Conservation (phyloP, 2,329 filamentous ascomycete species). For the Bipolaris zeicola region DNA sequence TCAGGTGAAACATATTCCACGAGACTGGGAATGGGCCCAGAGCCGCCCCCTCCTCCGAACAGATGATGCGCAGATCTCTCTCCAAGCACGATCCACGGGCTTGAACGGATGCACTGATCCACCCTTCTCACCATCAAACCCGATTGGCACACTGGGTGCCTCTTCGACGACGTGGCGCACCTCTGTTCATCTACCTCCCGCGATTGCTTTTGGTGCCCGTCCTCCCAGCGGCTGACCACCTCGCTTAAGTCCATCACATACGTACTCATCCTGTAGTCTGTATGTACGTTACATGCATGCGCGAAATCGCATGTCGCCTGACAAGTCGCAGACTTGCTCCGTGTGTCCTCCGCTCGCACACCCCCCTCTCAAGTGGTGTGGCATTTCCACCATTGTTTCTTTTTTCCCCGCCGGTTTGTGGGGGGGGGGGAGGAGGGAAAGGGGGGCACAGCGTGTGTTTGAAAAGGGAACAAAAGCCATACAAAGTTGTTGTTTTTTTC, state of each 20-base stretch:
- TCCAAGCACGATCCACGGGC: conserved; percentile 13
- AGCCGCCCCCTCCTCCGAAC: conserved; percentile 2
- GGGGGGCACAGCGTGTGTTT: no score
- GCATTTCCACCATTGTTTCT: neutral
- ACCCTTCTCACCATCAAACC: conserved; percentile 1
- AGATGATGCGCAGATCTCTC: conserved; percentile 23
- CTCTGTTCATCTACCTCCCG: conserved; percentile 7
- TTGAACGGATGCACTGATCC: conserved; percentile 17
- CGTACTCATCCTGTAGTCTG: neutral
- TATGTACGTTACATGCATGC: neutral
- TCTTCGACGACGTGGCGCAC: conserved; percentile 7
- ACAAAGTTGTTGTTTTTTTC: neutral
- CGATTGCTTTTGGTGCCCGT: conserved; percentile 17
- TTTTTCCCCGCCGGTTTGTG: conserved; percentile 6
- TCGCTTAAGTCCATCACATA: conserved; percentile 20
- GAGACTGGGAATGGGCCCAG: conserved; percentile 8
- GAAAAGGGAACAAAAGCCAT: no score
- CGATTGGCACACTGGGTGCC: conserved; percentile 14
- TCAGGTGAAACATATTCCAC: conserved; percentile 21
- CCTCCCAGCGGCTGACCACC: conserved; percentile 15
- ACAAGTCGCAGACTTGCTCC: conserved; percentile 11
- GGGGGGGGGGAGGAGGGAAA: no score
- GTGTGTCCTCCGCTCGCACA: neutral
- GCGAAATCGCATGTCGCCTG: neutral
- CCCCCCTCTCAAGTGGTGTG: neutral